phyloP scores from a whole-genome alignment of 331 rosid species.

The Malus hybrid region DNA sequence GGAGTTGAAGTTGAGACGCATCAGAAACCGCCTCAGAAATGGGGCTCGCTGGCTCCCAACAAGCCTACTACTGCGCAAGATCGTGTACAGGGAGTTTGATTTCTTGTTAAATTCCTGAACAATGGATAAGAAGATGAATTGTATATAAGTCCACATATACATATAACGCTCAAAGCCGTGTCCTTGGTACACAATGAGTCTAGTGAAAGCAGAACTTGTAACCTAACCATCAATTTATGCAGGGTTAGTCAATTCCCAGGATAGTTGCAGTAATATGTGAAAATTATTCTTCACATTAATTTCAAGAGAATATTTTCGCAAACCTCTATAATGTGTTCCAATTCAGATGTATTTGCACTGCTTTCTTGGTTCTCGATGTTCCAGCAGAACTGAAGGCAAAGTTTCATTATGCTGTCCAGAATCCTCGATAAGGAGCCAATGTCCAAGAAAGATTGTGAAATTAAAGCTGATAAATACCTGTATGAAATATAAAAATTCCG shows the following conservation, averaged over 20 bases:
- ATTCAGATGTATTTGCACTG: slow-evolving; percentile 64
- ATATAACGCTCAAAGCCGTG: not conserved
- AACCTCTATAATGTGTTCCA: slow-evolving; percentile 86
- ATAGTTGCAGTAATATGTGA: not conserved
- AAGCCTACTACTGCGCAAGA: slow-evolving; percentile 93
- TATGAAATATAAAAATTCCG: slow-evolving; percentile 1
- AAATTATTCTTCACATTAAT: not conserved
- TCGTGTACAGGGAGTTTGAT: slow-evolving; percentile 92
- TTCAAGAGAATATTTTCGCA: not conserved
- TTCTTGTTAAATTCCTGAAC: slow-evolving; percentile 91
- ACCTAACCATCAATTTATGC: not conserved
- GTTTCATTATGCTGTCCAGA: slow-evolving; percentile 90
- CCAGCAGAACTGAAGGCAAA: slow-evolving; percentile 94
- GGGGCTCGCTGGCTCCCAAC: slow-evolving; percentile 98
- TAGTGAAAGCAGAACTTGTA: not conserved
- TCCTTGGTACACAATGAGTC: not conserved
- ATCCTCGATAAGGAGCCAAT: slow-evolving; percentile 97
- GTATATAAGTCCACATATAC: not conserved
- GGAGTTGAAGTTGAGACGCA: slow-evolving; percentile 82
- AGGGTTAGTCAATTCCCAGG: not conserved
- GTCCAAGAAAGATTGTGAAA: slow-evolving; percentile 93
- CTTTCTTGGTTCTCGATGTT: slow-evolving; percentile 80
- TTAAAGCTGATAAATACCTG: slow-evolving; percentile 85
- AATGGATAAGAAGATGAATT: not conserved
- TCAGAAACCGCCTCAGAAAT: slow-evolving; percentile 78